These are phyloP conservation scores for Colletotrichum graminicola DNA, from an alignment of 2,329 filamentous ascomycete genomes.

Conservation along the genomic window DNA sequence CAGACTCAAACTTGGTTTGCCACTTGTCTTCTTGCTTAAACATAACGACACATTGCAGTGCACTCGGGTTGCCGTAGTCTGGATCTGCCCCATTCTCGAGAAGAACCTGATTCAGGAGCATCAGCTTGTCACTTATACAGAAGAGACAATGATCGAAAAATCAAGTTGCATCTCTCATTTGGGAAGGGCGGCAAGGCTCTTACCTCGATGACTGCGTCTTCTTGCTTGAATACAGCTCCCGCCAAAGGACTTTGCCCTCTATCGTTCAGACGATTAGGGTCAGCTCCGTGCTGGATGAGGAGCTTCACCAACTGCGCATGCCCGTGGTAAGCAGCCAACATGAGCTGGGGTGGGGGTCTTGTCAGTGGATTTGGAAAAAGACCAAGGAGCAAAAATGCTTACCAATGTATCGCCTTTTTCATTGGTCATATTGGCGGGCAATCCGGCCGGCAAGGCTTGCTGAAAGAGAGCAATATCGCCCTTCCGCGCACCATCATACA, in stretches of 20 bases:
- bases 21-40: conserved; percentile 67
- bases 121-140: neutral
- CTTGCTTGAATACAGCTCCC: conserved; percentile 80
- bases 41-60: conserved; percentile 61
- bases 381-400: conserved; percentile 44
- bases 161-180: no score
- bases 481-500: conserved; percentile 75
- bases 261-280: conserved; percentile 77
- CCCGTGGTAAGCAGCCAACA: conserved; percentile 80
- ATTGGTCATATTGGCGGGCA: conserved; percentile 79
- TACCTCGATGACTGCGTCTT: conserved; percentile 72
- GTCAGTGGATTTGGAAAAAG: neutral
- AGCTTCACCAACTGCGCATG: conserved; percentile 71
- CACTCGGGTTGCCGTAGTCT: conserved; percentile 63
- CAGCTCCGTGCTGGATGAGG: conserved; percentile 72
- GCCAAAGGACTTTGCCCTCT: conserved; percentile 76
- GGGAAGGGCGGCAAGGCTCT: conserved; percentile 14
- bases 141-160: neutral
- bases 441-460: conserved; percentile 73
- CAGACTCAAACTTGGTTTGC: conserved; percentile 60
- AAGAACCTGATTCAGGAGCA: conserved; percentile 52
- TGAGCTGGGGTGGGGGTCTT: conserved; percentile 61
- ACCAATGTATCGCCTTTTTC: conserved; percentile 79
- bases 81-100: conserved; percentile 67
- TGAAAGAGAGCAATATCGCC: conserved; percentile 70